Base-by-base conservation (phyloP, 2,329 filamentous ascomycete species). In the Penicillium sp. region DNA sequence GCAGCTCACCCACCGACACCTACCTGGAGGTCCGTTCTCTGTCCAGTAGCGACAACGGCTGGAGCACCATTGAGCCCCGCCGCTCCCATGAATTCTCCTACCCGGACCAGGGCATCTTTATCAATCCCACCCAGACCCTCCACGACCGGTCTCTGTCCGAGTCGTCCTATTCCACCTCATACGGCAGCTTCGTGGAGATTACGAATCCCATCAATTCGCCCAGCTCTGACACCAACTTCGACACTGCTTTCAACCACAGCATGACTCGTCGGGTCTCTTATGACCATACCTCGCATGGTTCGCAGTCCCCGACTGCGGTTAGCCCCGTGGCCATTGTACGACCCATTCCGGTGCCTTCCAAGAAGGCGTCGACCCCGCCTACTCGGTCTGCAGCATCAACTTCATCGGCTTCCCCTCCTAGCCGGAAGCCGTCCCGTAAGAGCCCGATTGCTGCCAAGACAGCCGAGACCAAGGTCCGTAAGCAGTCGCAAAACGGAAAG, bases 101-200 rank as follows among this genome's bases (percentile, higher is more conserved):
- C 59, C 75, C 78, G 40, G 75, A 83, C 34, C 73, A 72, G 51
- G 73, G 74, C 13, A 83, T 87, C 57, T 90, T 95, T 63, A 94
- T 95, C 76, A 95, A 96, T 70, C 91, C 91, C 2, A 82, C 85
- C 54, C 87, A 95, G 72, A 94, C 89, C 1, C 75, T 97, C 45
- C 91, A 96, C 72, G 79, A 95, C 63, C 82, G 90, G 58, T 90
- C 85, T 48, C 83, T 85, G 61, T 95, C 90, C 4, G 88, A 94
- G 62, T 93, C 88, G 2, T 93, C 87, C 1, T 80, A 83, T 57
- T 83, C 85, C 1, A 85, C 75, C 66, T 88, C 72, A 68, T 88
- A 77, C 74, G 82, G 77, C 56, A 93, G 87, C 72, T 95, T 85
- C 60, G 88, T 94, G 66, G 88, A 95, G 60, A 80, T 90, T 69